A percentile compares a stretch with the other conserved stretches of the same genome.
Conservation (phyloP, 108 stramenopile genomes). For the Epithemia pelagica region DNA sequence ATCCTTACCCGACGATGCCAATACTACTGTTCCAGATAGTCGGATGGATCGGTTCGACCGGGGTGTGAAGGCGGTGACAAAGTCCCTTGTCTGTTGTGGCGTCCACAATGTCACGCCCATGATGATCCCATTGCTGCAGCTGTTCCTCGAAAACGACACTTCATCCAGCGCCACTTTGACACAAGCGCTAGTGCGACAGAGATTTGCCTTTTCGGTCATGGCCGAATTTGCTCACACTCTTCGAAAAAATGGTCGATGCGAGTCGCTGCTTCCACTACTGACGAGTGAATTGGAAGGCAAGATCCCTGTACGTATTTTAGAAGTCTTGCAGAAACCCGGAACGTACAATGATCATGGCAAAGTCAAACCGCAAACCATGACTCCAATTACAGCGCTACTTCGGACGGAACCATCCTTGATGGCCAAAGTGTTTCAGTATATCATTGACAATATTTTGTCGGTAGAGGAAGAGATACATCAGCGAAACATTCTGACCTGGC, state of each 20-base stretch:
- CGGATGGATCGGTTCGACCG: background rate
- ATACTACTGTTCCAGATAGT: background rate
- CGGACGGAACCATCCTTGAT: background rate
- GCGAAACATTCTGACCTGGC: background rate
- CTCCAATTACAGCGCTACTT: background rate
- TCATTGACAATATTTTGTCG: background rate
- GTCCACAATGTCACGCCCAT: background rate
- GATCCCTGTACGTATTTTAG: background rate
- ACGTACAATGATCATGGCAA: background rate
- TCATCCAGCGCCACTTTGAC: background rate
- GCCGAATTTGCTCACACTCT: background rate
- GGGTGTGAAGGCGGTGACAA: background rate
- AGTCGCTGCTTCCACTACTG: background rate
- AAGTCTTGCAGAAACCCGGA: background rate
- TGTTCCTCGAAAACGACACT: background rate
- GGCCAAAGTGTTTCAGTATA: background rate
- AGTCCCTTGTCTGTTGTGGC: background rate
- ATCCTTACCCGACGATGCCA: background rate
- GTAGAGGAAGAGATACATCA: background rate
- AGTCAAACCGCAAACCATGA: background rate
- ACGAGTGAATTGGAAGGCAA: background rate
- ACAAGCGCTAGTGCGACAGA: background rate
- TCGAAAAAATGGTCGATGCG: background rate
- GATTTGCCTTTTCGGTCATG: slow-evolving; percentile 1
- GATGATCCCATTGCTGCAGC: background rate